These are phyloP conservation scores for Hemileia vastatrix DNA, from an alignment of 1,284 basidiomycete genomes.

Conservation along the genomic window DNA sequence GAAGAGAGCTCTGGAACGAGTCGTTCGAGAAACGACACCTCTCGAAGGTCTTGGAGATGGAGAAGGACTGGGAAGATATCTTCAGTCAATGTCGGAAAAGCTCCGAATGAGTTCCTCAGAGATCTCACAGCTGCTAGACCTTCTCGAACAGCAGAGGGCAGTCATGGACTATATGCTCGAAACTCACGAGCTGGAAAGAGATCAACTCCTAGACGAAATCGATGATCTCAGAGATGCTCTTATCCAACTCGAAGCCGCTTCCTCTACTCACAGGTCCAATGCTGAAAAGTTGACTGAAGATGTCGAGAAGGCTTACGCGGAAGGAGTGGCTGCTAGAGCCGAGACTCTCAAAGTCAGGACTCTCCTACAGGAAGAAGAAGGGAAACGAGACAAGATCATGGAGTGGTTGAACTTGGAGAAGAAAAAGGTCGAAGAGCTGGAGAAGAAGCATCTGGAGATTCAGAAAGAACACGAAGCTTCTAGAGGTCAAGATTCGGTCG, in stretches of 20 bases:
- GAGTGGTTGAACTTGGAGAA: slow-evolving; percentile 24
- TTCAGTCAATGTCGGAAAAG: slow-evolving; percentile 30
- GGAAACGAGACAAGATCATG: slow-evolving; percentile 29
- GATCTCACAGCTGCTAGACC: slow-evolving; percentile 34
- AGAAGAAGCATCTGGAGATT: slow-evolving; percentile 6
- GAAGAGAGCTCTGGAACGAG: slow-evolving; percentile 32
- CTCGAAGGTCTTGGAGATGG: slow-evolving; percentile 28
- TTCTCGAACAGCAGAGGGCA: slow-evolving; percentile 35
- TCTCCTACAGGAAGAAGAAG: slow-evolving; percentile 25
- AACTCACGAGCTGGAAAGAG: slow-evolving; percentile 32
- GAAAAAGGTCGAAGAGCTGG: slow-evolving; percentile 25
- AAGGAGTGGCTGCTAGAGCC: slow-evolving; percentile 25
- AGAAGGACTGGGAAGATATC: slow-evolving; percentile 28
- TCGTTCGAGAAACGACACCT: slow-evolving; percentile 34
- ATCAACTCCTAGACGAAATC: slow-evolving; percentile 31
- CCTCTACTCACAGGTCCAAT: slow-evolving; percentile 21
- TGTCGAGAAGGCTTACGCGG: slow-evolving; percentile 27
- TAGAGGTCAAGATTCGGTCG: slow-evolving; percentile 22
- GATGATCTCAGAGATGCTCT: slow-evolving; percentile 28
- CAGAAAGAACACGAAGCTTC: slow-evolving; percentile 1
- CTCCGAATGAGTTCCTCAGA: slow-evolving; percentile 29
- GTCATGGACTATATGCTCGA: slow-evolving; percentile 38
- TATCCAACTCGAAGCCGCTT: slow-evolving; percentile 11
- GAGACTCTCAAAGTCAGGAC: slow-evolving; percentile 26
- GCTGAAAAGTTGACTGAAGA: slow-evolving; percentile 27